Conservation (phyloP, 768 basidiomycete genomes). For the Rhizopogon roseolus region DNA sequence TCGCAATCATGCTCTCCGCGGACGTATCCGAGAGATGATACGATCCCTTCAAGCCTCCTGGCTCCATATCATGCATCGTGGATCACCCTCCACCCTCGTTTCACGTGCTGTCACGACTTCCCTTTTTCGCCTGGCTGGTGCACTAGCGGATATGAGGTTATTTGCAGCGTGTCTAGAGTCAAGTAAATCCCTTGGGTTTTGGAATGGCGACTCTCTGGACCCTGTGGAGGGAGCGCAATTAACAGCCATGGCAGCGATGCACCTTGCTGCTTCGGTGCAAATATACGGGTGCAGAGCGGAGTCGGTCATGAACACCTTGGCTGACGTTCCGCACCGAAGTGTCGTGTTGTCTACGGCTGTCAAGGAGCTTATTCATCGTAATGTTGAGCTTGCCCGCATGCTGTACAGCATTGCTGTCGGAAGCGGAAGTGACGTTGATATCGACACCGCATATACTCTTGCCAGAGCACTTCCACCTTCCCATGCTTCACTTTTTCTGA, state of each 20-base stretch:
- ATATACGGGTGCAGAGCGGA: constrained; percentile 22
- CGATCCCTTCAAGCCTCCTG: constrained; percentile 40
- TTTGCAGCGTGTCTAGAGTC: constrained; percentile 29
- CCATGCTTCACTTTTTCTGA: constrained; percentile 31
- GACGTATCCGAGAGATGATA: background rate
- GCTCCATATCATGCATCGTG: constrained; percentile 14
- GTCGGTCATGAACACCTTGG: constrained; percentile 27
- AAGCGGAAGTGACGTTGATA: constrained; percentile 18
- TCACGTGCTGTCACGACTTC: constrained; percentile 35
- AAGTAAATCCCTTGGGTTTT: background rate
- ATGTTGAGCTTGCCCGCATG: constrained; percentile 26
- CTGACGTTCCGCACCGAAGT: constrained; percentile 19
- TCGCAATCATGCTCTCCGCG: constrained; percentile 16
- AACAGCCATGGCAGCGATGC: constrained; percentile 15
- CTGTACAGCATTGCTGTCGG: constrained; percentile 29
- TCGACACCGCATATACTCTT: constrained; percentile 22
- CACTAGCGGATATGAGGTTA: constrained; percentile 33
- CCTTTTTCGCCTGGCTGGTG: constrained; percentile 42
- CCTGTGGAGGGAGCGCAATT: constrained; percentile 7
- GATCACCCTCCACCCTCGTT: constrained; percentile 18
- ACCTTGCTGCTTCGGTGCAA: constrained; percentile 22
- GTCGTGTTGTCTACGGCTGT: constrained; percentile 21
- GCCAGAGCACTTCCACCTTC: constrained; percentile 20
- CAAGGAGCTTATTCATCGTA: constrained; percentile 17
- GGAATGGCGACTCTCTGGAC: background rate